Conservation (phyloP, 345 rosid species). For the Arabidopsis arenosa region DNA sequence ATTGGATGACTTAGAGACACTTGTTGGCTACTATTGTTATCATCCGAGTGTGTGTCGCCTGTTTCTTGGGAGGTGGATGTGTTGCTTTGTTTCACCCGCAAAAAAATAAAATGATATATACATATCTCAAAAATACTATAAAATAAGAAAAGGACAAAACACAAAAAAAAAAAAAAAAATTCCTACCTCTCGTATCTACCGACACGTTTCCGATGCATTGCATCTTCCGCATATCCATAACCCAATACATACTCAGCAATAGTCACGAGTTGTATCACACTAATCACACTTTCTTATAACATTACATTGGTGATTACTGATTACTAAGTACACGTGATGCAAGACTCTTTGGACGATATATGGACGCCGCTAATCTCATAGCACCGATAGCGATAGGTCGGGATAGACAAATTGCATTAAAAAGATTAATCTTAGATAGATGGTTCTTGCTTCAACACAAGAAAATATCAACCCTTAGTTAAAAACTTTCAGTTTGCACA, state of each 20-base stretch:
- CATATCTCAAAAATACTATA: neutral
- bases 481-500: no score
- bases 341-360: neutral
- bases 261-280: neutral
- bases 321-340: constrained; percentile 17
- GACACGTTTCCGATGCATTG: constrained; percentile 37
- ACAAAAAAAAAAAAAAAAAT: neutral
- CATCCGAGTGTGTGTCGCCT: constrained; percentile 46
- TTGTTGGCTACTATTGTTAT: constrained; percentile 43
- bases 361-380: constrained; percentile 1
- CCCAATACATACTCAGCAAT: constrained; percentile 6
- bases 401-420: neutral
- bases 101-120: neutral
- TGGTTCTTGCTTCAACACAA: no score
- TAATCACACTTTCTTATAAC: constrained; percentile 14
- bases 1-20: constrained; percentile 32
- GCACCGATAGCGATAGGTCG: no score
- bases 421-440: no score
- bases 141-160: constrained; percentile 19
- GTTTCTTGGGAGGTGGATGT: constrained; percentile 46
- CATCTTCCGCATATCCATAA: constrained; percentile 22
- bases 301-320: neutral
- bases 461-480: no score
- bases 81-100: constrained; percentile 10
- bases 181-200: neutral